Evolutionary conservation across 805 yeast species (phyloP), one percentile per base, ranked within the genome.

Genomic region (Candida easanensis): DNA sequence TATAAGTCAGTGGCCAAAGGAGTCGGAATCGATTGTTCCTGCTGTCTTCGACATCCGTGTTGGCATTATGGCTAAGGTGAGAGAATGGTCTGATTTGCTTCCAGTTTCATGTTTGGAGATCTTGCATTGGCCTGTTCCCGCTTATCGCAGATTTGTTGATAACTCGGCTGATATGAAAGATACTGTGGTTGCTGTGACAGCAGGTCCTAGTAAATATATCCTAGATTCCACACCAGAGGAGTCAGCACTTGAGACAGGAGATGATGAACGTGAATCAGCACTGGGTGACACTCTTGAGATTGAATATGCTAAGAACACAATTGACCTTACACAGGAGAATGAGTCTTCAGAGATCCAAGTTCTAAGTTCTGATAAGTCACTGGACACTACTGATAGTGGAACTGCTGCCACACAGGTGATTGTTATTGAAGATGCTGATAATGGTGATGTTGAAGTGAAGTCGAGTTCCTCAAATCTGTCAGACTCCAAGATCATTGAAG

Each of bases 391-490:
- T 9, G 40, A 36, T 26, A 19, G 41, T 21, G 37, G 21, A 17
- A 18, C 27, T 14, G 39, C 39, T 26, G 33, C 41, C 20, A 38
- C 39, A 15, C 42, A 38, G 15, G 30, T 27, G 27, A 38, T 42
- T 22, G n/a, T 16, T 14, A 18, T 11, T 10, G 25, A 16, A 16
- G 36, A 32, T 18, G 23, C 6, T 9, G 26, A 37, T 4, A 18
- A 4, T 28, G 39, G 5, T 14, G 33, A n/a, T 13, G 14, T 8
- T 26, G 32, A 23, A 17, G 21, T 14, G 18, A 30, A 33, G 36
- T 18, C 25, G 5, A 33, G 36, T 15, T 33, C 16, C 11, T 33
- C 36, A 11, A 33, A 33, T 13, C 6, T 30, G 5, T 15, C 19
- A 5, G 19, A 30, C 33, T 15, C 33, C 18, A 17, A 16, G 6